Evolutionary conservation across 2,329 filamentous ascomycete species (phyloP).

Genomic region (Alternaria rosae): DNA sequence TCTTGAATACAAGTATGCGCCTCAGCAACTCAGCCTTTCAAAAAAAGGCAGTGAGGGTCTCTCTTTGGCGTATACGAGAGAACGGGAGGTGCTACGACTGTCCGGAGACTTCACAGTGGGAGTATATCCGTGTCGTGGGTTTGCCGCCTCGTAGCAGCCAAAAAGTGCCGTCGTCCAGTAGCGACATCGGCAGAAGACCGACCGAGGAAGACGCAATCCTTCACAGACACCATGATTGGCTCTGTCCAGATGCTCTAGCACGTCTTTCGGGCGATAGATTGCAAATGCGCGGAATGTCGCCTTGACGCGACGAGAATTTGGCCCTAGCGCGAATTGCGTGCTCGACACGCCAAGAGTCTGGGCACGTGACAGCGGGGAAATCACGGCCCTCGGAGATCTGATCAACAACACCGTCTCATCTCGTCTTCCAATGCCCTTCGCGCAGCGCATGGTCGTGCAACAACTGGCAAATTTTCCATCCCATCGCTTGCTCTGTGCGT

Average conservation of each 20-base stretch:
- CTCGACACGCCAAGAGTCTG: constrained; percentile 15
- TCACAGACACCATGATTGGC: constrained; percentile 39
- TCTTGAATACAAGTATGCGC: constrained; percentile 28
- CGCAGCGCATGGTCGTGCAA: neutral
- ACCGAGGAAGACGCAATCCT: constrained; percentile 36
- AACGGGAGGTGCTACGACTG: constrained; percentile 14
- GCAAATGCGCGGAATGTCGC: constrained; percentile 33
- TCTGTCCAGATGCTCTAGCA: constrained; percentile 16
- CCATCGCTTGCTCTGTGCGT: neutral
- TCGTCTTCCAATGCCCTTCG: neutral
- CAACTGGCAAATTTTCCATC: neutral
- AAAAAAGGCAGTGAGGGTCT: constrained; percentile 8
- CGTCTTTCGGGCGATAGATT: constrained; percentile 36
- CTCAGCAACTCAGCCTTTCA: constrained; percentile 14
- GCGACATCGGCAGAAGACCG: constrained; percentile 41
- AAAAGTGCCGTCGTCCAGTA: constrained; percentile 24
- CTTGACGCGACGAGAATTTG: constrained; percentile 36
- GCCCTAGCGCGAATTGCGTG: constrained; percentile 40
- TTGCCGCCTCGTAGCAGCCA: constrained; percentile 21
- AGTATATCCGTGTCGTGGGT: constrained; percentile 13
- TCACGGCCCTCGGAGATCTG: constrained; percentile 34
- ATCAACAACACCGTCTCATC: neutral
- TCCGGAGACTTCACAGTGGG: constrained; percentile 25
- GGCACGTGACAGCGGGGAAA: constrained; percentile 19
- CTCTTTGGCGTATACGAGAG: constrained; percentile 16